Conservation (phyloP, 306 rosid species). For the Quercus gilva region DNA sequence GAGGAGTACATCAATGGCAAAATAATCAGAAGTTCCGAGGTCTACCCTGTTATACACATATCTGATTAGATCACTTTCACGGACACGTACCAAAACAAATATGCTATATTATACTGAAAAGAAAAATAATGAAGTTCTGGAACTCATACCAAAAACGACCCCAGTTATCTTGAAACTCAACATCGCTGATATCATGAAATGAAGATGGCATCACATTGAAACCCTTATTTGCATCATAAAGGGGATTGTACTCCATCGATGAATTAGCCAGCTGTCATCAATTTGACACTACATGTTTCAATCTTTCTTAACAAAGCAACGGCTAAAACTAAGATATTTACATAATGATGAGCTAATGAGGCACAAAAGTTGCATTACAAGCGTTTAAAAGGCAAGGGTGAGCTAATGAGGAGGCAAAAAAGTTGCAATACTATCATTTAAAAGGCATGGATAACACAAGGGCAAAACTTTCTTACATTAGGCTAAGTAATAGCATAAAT, state of each 20-base stretch:
- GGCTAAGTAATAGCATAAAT: background rate
- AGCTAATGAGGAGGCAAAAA: background rate
- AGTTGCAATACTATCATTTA: background rate
- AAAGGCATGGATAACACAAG: background rate
- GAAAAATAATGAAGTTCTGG: background rate
- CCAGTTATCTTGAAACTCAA: slow-evolving; percentile 94
- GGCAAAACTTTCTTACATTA: background rate
- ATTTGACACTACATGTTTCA: slow-evolving; percentile 16
- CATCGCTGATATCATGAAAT: slow-evolving; percentile 84
- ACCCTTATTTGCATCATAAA: slow-evolving; percentile 74
- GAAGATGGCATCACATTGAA: slow-evolving; percentile 85
- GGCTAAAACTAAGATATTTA: background rate
- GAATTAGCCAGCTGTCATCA: slow-evolving; percentile 63
- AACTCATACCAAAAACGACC: slow-evolving; percentile 82
- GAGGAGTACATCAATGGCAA: slow-evolving; percentile 82
- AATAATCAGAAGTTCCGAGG: slow-evolving; percentile 80
- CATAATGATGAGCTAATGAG: background rate
- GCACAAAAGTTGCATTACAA: background rate
- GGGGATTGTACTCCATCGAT: slow-evolving; percentile 73
- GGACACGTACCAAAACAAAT: background rate
- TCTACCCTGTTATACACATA: slow-evolving; percentile 70
- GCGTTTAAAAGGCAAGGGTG: background rate
- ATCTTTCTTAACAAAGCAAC: slow-evolving; percentile 12
- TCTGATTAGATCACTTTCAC: slow-evolving; percentile 4
- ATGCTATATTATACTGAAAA: too few relatives aligned